These are phyloP conservation scores for Oidium heveae DNA, from an alignment of 2,329 filamentous ascomycete species.

Conservation along the genomic window DNA sequence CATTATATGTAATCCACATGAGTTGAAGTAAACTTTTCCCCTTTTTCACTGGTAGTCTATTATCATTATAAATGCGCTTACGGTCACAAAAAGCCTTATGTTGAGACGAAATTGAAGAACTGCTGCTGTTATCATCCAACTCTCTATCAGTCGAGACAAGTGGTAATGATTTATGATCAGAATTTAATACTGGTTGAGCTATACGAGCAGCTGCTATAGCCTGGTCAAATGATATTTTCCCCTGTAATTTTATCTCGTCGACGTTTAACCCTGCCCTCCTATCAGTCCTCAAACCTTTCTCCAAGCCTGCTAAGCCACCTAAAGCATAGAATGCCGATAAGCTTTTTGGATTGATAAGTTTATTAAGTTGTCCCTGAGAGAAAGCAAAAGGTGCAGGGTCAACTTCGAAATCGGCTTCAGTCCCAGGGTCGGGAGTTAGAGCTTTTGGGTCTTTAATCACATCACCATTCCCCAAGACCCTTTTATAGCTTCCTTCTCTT, in stretches of 20 bases:
- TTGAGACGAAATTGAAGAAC: conserved; percentile 5
- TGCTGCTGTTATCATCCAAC: conserved; percentile 1
- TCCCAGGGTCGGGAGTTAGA: conserved; percentile 36
- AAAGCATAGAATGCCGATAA: conserved; percentile 49
- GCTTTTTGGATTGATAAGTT: conserved; percentile 60
- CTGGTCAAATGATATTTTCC: conserved; percentile 42
- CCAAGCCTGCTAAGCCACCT: conserved; percentile 45
- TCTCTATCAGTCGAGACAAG: conserved; percentile 1
- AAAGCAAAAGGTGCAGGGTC: conserved; percentile 49
- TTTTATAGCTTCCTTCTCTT: conserved; percentile 17
- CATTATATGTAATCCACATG: conserved; percentile 61
- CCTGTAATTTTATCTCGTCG: conserved; percentile 40
- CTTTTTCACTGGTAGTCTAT: conserved; percentile 41
- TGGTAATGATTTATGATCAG: neutral
- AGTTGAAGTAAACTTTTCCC: conserved; percentile 43
- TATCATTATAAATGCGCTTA: conserved; percentile 43
- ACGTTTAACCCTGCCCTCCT: conserved; percentile 37
- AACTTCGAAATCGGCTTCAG: conserved; percentile 41
- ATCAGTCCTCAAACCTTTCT: conserved; percentile 47
- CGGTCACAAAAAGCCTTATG: conserved; percentile 28
- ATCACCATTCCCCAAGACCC: conserved; percentile 17
- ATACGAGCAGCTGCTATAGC: conserved; percentile 16
- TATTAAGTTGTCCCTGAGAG: conserved; percentile 46
- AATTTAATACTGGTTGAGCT: neutral
- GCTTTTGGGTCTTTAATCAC: conserved; percentile 25